Base-by-base conservation (phyloP, 768 basidiomycete genomes). In the Tricholoma sp. region DNA sequence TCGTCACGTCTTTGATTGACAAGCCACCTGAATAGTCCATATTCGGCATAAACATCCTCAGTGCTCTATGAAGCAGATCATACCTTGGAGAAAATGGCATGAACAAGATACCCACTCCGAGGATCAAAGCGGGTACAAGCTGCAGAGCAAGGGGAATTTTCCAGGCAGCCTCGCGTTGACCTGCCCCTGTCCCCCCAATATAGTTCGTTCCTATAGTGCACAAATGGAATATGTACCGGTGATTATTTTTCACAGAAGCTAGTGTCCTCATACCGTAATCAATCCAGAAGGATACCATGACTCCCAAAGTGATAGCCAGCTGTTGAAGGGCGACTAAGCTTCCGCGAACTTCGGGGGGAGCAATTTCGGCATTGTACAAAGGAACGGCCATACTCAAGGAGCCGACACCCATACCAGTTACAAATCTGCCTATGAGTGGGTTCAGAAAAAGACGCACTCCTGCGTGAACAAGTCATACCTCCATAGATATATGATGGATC, bases 301-400 rank as follows among this genome's bases (percentile, higher is more conserved):
- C 89, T 18, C 87, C 86, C 62, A 89, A 88, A 1, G 87, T 88
- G 67, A 92, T 92, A 2, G 89, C 86, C 17, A 91, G 75, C 66
- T 91, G 90, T 66, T 91, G 90, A 8, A 92, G 78, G 3, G 88
- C 89, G 52, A 91, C 89, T 36, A 92, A 73, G 66, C 84, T 85
- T 11, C 90, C 90, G 59, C 90, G 82, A 13, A 92, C 87, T 71
- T 91, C 90, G 3, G 89, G 88, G 28, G 90, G 89, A 1, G 86
- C 83, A 53, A 90, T 80, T 68, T 80, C 79, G 37, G 75, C 75
- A 58, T 91, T 91, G 76, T 88, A 90, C 36, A 91, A 76, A 1
- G 90, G 90, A 10, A 92, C 89, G n/a, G 81, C 80, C 88, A 90
- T 90, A 62, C 85, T 88, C 18, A 91, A 72, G 2, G 88, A 88